These are phyloP conservation scores for Mycena citricolor DNA, from an alignment of 1,284 basidiomycete species.

Conservation along the genomic window DNA sequence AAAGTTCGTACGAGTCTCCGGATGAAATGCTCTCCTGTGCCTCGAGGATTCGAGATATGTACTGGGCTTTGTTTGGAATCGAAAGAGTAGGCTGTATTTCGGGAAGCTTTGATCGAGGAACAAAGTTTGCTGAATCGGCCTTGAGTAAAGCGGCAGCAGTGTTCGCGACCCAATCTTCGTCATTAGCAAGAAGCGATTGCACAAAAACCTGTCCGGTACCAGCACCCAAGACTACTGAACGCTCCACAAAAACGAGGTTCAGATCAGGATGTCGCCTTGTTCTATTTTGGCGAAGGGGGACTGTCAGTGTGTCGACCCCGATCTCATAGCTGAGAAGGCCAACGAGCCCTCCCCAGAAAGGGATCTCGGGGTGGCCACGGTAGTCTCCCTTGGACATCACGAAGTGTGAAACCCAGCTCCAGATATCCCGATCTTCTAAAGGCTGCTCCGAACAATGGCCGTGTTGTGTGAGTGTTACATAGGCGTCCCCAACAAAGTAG, in stretches of 20 bases:
- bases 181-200: conserved; percentile 62
- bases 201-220: conserved; percentile 49
- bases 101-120: conserved; percentile 22
- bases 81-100: too few relatives aligned
- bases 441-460: conserved; percentile 31
- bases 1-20: conserved; percentile 96
- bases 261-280: conserved; percentile 58
- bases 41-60: conserved; percentile 71
- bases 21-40: conserved; percentile 78
- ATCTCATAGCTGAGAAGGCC: conserved; percentile 76
- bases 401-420: conserved; percentile 71
- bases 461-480: conserved; percentile 44
- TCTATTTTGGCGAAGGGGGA: conserved; percentile 32
- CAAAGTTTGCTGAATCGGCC: not conserved
- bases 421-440: conserved; percentile 52
- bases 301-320: conserved; percentile 55
- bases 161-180: conserved; percentile 60
- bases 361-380: conserved; percentile 50
- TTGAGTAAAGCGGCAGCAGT: conserved; percentile 33
- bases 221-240: conserved; percentile 69
- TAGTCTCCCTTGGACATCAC: conserved; percentile 51
- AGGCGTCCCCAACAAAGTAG: conserved; percentile 51
- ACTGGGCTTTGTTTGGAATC: conserved; percentile 56
- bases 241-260: conserved; percentile 71
- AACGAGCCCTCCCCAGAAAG: conserved; percentile 79